Conservation (phyloP, 805 yeast genomes). For the Saccharomycopsis sp. region DNA sequence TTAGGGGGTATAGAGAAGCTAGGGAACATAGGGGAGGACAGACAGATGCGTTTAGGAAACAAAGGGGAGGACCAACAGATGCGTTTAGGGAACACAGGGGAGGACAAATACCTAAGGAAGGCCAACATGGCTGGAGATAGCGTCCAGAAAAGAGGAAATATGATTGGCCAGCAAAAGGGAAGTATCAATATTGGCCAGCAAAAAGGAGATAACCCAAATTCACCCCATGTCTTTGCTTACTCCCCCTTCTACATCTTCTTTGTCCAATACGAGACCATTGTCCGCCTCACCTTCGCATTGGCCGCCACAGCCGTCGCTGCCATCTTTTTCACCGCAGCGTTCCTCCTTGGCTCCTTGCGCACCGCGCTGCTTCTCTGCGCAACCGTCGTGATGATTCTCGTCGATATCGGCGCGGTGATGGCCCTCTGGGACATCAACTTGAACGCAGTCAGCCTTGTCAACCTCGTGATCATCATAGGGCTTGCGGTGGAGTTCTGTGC, state of each 20-base stretch:
- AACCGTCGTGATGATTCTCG: constrained; percentile 57
- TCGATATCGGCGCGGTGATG: constrained; percentile 78
- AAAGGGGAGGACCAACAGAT: too few species aligned
- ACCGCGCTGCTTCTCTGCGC: constrained; percentile 50
- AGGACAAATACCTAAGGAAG: too few species aligned
- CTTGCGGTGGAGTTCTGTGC: constrained; percentile 89
- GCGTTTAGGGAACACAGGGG: too few species aligned
- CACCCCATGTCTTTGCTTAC: too few species aligned
- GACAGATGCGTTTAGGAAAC: too few species aligned
- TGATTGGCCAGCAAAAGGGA: too few species aligned
- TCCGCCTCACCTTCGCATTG: constrained; percentile 49
- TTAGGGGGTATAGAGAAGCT: too few species aligned
- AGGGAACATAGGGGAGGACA: too few species aligned
- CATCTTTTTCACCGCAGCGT: constrained; percentile 45
- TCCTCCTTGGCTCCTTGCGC: constrained; percentile 59
- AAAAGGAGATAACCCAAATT: constrained; percentile 38
- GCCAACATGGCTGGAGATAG: too few species aligned
- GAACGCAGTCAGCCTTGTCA: constrained; percentile 86
- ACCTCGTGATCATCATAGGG: constrained; percentile 87
- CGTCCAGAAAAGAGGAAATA: too few species aligned
- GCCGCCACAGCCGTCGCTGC: constrained; percentile 44
- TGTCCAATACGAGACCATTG: constrained; percentile 73
- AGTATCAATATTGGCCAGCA: too few species aligned
- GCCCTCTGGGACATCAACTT: constrained; percentile 65
- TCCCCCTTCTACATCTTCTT: constrained; percentile 91